phyloP scores from a whole-genome alignment of 495 filamentous ascomycete genomes.

The Letharia columbiana region DNA sequence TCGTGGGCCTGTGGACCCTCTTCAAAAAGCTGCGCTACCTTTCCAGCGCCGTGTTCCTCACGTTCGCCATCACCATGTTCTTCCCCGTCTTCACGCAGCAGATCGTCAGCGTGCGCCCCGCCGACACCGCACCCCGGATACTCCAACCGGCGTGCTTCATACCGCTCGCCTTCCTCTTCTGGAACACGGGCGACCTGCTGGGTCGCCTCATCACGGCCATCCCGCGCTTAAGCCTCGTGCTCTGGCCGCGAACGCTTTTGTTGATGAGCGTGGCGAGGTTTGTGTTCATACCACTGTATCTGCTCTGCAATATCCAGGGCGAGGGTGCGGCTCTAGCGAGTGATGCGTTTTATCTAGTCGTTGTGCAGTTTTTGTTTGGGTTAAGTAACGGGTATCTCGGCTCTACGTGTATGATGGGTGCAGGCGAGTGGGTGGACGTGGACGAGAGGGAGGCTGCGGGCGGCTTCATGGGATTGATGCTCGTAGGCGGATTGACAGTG shows the following conservation, averaged over 20 bases:
- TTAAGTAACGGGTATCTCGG: constrained; percentile 78
- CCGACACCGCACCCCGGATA: constrained; percentile 40
- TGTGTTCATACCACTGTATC: constrained; percentile 74
- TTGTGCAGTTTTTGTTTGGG: constrained; percentile 80
- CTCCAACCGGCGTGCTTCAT: constrained; percentile 74
- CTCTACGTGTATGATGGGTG: constrained; percentile 83
- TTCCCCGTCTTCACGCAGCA: constrained; percentile 86
- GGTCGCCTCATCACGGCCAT: constrained; percentile 65
- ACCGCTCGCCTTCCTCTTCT: constrained; percentile 82
- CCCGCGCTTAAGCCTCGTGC: constrained; percentile 40
- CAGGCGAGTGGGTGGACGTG: constrained; percentile 64
- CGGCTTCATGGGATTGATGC: constrained; percentile 85
- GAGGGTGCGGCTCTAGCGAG: constrained; percentile 58
- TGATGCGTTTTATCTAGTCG: constrained; percentile 77
- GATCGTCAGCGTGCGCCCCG: constrained; percentile 60
- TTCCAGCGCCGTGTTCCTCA: constrained; percentile 60
- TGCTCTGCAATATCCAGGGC: constrained; percentile 73
- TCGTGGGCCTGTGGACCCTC: constrained; percentile 56
- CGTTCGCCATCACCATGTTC: constrained; percentile 81
- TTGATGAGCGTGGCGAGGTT: constrained; percentile 52
- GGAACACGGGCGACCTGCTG: constrained; percentile 81
- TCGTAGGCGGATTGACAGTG: constrained; percentile 71
- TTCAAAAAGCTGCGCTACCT: constrained; percentile 67
- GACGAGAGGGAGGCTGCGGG: constrained; percentile 81
- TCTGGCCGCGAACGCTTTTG: constrained; percentile 56